phyloP scores from a whole-genome alignment of 2,329 filamentous ascomycete species.

The Dothistroma pini region DNA sequence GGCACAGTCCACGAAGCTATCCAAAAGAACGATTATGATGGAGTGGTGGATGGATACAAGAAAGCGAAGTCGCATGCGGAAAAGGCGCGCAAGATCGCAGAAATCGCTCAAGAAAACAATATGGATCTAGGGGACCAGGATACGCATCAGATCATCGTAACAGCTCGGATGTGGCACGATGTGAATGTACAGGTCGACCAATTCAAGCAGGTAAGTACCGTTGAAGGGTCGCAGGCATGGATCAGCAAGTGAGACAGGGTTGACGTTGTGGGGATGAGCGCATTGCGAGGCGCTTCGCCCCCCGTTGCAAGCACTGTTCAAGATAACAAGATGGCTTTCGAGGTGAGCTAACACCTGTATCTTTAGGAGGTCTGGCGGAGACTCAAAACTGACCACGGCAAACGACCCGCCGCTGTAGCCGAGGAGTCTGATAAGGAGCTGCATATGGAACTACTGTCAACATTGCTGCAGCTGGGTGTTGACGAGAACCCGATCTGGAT shows the following conservation, averaged over 20 bases:
- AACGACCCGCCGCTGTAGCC: conserved; percentile 24
- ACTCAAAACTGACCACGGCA: conserved; percentile 44
- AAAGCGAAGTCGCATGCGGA: conserved; percentile 78
- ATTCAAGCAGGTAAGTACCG: conserved; percentile 63
- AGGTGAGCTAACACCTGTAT: no score
- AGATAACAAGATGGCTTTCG: no score
- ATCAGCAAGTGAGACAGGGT: no score
- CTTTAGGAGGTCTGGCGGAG: conserved; percentile 76
- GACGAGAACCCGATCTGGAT: conserved; percentile 94
- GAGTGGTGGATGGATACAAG: conserved; percentile 79
- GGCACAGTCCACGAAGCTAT: conserved; percentile 76
- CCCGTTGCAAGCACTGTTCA: no score
- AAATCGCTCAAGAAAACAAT: conserved; percentile 47
- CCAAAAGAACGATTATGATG: conserved; percentile 85
- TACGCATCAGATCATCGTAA: conserved; percentile 80
- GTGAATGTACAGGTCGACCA: conserved; percentile 79
- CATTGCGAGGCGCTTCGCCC: no score
- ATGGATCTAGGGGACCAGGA: conserved; percentile 69
- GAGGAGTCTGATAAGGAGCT: conserved; percentile 59
- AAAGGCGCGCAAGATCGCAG: conserved; percentile 67
- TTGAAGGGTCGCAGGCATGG: no score
- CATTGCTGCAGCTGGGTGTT: conserved; percentile 89
- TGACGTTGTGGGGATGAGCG: no score
- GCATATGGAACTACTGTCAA: conserved; percentile 84
- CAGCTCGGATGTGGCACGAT: conserved; percentile 92